phyloP scores from a whole-genome alignment of 148 eudicot genomes.

The Nyssa sinensis region DNA sequence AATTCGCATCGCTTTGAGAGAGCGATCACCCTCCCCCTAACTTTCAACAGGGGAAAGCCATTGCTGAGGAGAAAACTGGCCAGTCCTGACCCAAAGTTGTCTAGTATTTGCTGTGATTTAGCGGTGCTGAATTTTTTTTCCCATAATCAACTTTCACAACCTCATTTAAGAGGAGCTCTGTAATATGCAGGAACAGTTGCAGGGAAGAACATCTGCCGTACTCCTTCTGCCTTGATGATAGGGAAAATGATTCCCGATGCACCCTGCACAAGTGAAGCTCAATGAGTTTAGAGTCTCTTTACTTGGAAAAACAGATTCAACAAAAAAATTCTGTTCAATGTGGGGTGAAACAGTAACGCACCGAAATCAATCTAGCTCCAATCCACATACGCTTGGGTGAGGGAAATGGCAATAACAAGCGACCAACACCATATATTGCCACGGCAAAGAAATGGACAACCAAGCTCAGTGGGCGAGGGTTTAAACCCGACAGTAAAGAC shows the following conservation, averaged over 20 bases:
- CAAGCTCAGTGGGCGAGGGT: conserved; percentile 68
- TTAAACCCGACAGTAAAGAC: conserved; percentile 65
- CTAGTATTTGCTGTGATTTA: background rate
- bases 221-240: conserved; percentile 77
- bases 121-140: too few species aligned
- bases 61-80: background rate
- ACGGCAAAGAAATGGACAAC: conserved; percentile 82
- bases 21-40: background rate
- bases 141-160: too few species aligned
- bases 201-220: conserved; percentile 79
- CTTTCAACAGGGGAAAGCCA: background rate
- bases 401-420: conserved; percentile 67
- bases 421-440: conserved; percentile 73
- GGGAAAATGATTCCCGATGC: conserved; percentile 79
- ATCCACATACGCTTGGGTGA: conserved; percentile 67
- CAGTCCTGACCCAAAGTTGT: background rate
- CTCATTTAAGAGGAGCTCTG: conserved; percentile 53
- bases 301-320: background rate
- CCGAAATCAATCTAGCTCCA: conserved; percentile 63
- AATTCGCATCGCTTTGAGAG: background rate
- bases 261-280: conserved; percentile 29
- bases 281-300: background rate
- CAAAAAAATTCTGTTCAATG: background rate
- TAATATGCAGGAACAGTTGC: conserved; percentile 78
- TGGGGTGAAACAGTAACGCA: conserved; percentile 20